Evolutionary conservation across 805 yeast genomes (phyloP), one percentile per base, ranked within the genome.

Genomic region (Candida peoriensis): DNA sequence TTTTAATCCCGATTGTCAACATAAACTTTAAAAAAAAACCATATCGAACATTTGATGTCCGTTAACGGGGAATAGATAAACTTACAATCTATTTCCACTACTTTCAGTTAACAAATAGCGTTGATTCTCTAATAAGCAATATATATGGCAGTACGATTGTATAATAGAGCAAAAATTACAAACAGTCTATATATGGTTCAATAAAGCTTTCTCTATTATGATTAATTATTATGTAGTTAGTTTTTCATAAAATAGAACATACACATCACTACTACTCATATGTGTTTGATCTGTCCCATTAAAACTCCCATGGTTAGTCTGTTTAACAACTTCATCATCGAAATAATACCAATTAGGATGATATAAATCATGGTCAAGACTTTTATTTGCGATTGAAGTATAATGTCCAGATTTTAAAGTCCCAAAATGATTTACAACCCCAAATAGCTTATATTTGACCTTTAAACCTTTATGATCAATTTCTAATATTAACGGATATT

Each of bases 321-420:
- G 66, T 48, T 68, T 64, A 25, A 72, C 72, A 28, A 60, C 63
- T 33, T 82, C 90, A 56, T 83, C 94, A 52, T 83, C 90, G 55
- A 83, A 83, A 42, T 71, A 71, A 42, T 80, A 77, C 93, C 93
- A 83, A 45, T 64, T 63, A 22, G 78, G 78, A 6, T 51, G 37
- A 1, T 46, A 37, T 28, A 63, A 38, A 30, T 54, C 58, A 38
- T 68, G 66, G 6, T 59, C 56, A 29, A 63, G 54, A 27, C 54
- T 57, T 41, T 60, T 78, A 46, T 78, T 73, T 3, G 80, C 78
- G 30, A 80, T 57, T 1, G 87, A 65, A 1, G 89, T 83, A 50
- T 83, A 83, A 55, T 83, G 94, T 0, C 94, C 94, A 32, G 84
- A 76, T 39, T 75, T 72, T 35, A 81, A 60, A 28, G 73, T 72